These are phyloP conservation scores for Xylariaceae sp. DNA, from an alignment of 2,329 filamentous ascomycete genomes.

Conservation along the genomic window DNA sequence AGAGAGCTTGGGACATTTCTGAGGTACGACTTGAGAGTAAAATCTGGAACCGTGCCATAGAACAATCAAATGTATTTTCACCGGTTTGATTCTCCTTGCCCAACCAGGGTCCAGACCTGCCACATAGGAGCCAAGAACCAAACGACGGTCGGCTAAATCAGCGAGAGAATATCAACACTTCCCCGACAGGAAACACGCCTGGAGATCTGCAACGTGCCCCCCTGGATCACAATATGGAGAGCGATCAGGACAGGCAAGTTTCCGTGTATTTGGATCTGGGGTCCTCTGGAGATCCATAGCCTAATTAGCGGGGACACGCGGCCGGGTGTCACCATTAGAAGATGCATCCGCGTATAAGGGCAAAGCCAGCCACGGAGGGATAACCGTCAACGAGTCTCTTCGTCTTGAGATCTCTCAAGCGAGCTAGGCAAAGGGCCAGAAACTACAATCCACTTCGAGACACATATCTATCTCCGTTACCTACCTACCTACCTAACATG, in stretches of 20 bases:
- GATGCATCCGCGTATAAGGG: not conserved
- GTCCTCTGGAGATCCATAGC: not conserved
- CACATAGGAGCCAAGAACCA: not conserved
- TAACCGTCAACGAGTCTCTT: not conserved
- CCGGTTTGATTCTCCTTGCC: not conserved
- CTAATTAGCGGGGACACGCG: not conserved
- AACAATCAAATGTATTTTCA: not conserved
- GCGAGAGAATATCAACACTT: slow-evolving; percentile 2
- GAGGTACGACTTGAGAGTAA: not conserved
- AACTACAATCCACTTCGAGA: not conserved
- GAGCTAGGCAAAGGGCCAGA: not conserved
- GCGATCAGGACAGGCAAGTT: not conserved
- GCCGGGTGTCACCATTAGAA: not conserved
- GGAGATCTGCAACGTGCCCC: slow-evolving; percentile 17
- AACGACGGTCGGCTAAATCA: slow-evolving; percentile 19
- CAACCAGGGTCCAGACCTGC: not conserved
- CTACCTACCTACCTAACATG: slow-evolving; percentile 9
- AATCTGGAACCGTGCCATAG: not conserved
- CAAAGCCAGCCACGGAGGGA: not conserved
- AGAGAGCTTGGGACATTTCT: not conserved
- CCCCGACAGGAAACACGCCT: slow-evolving; percentile 11
- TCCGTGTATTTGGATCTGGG: not conserved
- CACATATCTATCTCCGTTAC: not conserved
- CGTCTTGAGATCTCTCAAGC: no score
- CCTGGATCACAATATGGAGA: slow-evolving; percentile 6